Percentiles rank a stretch among this genome's conserved stretches.
phyloP scores from a whole-genome alignment of 169 alveolate genomes.

The Plasmodium chabaudi region DNA sequence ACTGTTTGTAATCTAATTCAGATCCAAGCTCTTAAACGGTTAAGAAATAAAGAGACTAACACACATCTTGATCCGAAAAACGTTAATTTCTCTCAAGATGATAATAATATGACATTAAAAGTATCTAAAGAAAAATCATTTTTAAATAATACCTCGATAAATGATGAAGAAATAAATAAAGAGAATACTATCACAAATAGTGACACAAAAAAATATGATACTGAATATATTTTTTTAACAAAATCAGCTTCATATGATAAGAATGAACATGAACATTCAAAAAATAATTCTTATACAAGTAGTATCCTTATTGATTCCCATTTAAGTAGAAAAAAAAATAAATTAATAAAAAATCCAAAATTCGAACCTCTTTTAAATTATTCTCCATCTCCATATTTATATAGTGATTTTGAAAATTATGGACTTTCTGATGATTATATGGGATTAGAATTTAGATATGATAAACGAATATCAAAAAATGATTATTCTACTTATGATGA shows the following conservation, averaged over 20 bases:
- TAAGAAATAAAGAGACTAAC: constrained; percentile 34
- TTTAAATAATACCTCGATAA: not conserved
- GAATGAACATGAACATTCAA: not conserved
- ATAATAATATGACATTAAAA: not conserved
- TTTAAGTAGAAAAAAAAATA: constrained; percentile 61
- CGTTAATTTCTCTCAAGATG: not conserved
- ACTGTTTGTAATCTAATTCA: constrained; percentile 79
- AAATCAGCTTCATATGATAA: not conserved
- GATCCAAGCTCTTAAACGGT: constrained; percentile 77
- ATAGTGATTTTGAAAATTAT: constrained; percentile 41
- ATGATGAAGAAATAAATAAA: not conserved
- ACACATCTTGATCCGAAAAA: not conserved
- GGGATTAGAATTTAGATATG: not conserved
- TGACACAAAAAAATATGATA: not conserved
- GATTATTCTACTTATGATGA: constrained; percentile 24
- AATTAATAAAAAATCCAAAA: constrained; percentile 69
- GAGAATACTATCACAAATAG: not conserved
- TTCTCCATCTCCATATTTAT: constrained; percentile 22
- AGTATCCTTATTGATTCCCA: constrained; percentile 21
- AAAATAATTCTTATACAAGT: not conserved
- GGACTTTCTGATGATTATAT: constrained; percentile 17
- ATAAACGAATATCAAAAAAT: constrained; percentile 7
- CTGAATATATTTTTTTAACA: no score
- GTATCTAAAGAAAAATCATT: not conserved
- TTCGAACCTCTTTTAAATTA: constrained; percentile 36